Conservation (phyloP, 225 moss, liverwort and hornwort genomes). For the Sphagnum contortum region DNA sequence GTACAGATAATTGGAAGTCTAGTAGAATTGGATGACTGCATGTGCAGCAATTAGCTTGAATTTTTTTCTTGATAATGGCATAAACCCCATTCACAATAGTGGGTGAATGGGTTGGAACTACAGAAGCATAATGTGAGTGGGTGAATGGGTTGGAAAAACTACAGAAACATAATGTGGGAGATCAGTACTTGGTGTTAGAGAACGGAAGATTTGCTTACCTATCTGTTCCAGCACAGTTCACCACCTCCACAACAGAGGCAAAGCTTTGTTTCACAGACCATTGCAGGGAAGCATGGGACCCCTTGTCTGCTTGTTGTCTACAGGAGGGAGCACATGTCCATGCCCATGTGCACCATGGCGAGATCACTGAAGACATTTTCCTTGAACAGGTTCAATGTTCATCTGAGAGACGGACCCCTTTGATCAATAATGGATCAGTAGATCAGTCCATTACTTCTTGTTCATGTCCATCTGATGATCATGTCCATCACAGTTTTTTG, state of each 20-base stretch:
- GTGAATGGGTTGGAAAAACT: too few species aligned
- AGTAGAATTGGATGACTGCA: too few species aligned
- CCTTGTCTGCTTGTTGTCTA: constrained; percentile 36
- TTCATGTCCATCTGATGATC: too few species aligned
- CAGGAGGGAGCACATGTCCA: constrained; percentile 40
- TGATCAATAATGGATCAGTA: not conserved
- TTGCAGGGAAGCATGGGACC: constrained; percentile 22
- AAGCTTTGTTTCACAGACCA: constrained; percentile 38
- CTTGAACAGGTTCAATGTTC: constrained; percentile 28
- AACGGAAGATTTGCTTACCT: constrained; percentile 39
- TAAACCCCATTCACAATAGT: too few species aligned
- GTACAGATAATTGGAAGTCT: too few species aligned
- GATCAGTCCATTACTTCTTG: not conserved
- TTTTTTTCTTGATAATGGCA: too few species aligned
- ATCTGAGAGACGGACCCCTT: not conserved
- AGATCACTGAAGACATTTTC: constrained; percentile 36
- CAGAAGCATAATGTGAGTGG: too few species aligned
- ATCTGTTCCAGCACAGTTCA: constrained; percentile 30
- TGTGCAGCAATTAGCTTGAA: too few species aligned
- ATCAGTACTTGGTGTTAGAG: constrained; percentile 41
- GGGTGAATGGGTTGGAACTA: too few species aligned
- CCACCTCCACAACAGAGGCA: constrained; percentile 13
- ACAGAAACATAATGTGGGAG: constrained; percentile 33
- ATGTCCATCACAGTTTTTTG: too few species aligned
- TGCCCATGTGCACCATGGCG: constrained; percentile 45